Conservation (phyloP, 495 filamentous ascomycete genomes). For the Hypoxylon lenormandii region DNA sequence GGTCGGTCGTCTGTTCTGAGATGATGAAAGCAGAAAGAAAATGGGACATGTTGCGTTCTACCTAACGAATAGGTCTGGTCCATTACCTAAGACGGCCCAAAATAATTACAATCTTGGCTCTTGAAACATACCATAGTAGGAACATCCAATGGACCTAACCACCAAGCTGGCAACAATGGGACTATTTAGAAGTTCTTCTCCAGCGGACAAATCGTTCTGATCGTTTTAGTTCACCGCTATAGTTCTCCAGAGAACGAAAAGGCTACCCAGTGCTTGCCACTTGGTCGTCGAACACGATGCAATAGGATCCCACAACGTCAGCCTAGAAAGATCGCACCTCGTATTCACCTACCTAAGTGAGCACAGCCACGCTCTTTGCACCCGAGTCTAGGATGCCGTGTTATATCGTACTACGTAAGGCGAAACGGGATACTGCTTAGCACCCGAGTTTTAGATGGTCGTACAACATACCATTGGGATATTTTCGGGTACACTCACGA, state of each 20-base stretch:
- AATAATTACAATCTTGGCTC: slow-evolving; percentile 16
- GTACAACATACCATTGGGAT: background rate
- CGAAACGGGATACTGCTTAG: background rate
- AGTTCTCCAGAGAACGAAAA: background rate
- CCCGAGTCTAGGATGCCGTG: background rate
- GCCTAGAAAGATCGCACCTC: slow-evolving; percentile 34
- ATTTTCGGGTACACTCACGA: background rate
- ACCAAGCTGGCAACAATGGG: slow-evolving; percentile 16
- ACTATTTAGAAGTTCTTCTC: background rate
- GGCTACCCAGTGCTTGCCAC: slow-evolving; percentile 32
- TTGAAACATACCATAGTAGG: slow-evolving; percentile 10
- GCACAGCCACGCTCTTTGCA: background rate
- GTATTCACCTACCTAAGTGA: slow-evolving; percentile 22
- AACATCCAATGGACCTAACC: background rate
- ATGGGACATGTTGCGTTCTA: background rate
- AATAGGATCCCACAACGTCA: slow-evolving; percentile 27
- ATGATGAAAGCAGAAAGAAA: background rate
- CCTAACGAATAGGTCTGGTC: background rate
- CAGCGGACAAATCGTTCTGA: background rate
- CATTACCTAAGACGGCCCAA: slow-evolving; percentile 35
- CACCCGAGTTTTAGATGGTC: background rate
- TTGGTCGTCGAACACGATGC: slow-evolving; percentile 22
- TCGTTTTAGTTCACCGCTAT: slow-evolving; percentile 4
- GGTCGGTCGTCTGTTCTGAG: background rate
- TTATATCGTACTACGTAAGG: background rate